These are phyloP conservation scores for Russula lepida DNA, from an alignment of 768 basidiomycete species.

Conservation along the genomic window DNA sequence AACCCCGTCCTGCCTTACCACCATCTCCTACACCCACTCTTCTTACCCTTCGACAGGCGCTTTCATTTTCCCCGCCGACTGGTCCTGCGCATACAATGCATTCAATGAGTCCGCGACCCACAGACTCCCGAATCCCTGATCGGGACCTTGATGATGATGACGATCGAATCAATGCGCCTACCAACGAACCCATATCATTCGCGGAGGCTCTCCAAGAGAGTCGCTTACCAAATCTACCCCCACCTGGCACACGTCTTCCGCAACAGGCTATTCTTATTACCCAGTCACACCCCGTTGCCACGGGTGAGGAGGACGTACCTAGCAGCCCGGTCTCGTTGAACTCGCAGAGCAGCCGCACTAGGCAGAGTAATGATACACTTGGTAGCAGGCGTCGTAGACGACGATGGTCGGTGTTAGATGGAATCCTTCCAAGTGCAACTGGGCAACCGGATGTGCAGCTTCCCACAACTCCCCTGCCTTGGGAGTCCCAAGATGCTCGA, in stretches of 20 bases:
- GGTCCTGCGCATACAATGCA: conserved; percentile 11
- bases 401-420: conserved; percentile 66
- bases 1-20: conserved; percentile 24
- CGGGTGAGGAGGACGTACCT: conserved; percentile 37
- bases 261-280: conserved; percentile 64
- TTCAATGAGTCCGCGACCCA: conserved; percentile 10
- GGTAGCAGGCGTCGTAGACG: conserved; percentile 41
- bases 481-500: conserved; percentile 3
- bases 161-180: conserved; percentile 20
- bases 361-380: conserved; percentile 19
- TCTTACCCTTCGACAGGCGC: conserved; percentile 55
- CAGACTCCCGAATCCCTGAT: conserved; percentile 26
- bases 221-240: conserved; percentile 65
- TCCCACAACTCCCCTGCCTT: background rate
- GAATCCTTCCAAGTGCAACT: conserved; percentile 30
- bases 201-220: conserved; percentile 72
- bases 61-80: conserved; percentile 39
- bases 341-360: conserved; percentile 30
- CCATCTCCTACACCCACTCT: conserved; percentile 59
- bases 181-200: conserved; percentile 57
- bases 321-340: conserved; percentile 38
- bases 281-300: conserved; percentile 32
- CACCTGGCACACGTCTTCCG: conserved; percentile 52
- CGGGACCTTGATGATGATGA: conserved; percentile 27
- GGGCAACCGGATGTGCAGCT: conserved; percentile 18